Evolutionary conservation across 2,329 filamentous ascomycete species (phyloP).

Genomic region (Capronia americana): DNA sequence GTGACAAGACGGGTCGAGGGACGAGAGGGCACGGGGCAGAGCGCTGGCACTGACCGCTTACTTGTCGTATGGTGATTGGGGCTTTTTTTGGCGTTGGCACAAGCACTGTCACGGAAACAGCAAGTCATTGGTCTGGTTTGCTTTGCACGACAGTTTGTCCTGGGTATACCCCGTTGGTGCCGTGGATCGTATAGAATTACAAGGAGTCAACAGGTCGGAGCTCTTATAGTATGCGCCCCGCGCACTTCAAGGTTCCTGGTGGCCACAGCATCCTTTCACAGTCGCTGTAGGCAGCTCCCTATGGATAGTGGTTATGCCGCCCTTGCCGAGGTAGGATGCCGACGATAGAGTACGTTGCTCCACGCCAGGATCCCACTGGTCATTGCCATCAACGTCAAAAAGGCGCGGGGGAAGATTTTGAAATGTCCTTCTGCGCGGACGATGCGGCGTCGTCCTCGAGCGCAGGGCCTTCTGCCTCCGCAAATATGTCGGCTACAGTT

Average conservation of each 20-base stretch:
- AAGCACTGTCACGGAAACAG: not conserved
- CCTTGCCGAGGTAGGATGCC: not conserved
- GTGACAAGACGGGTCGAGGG: not conserved
- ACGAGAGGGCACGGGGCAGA: not conserved
- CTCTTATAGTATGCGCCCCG: not conserved
- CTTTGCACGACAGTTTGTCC: not conserved
- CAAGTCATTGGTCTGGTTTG: not conserved
- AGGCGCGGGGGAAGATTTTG: not conserved
- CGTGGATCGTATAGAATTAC: not conserved
- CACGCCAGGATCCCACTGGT: not conserved
- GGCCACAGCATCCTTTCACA: too few species aligned
- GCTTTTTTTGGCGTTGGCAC: not conserved
- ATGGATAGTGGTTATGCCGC: not conserved
- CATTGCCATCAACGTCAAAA: not conserved
- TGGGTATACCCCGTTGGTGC: not conserved
- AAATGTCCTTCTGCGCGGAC: not conserved
- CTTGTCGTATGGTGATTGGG: not conserved
- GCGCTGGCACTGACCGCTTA: not conserved
- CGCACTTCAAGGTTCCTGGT: not conserved
- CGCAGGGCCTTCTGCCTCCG: not conserved
- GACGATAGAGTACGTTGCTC: not conserved
- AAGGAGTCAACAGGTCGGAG: not conserved
- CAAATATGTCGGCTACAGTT: conserved; percentile 18
- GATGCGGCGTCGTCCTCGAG: not conserved
- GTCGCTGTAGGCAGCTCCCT: not conserved